Conservation (phyloP, 805 yeast species). For the Blastobotrys americana region DNA sequence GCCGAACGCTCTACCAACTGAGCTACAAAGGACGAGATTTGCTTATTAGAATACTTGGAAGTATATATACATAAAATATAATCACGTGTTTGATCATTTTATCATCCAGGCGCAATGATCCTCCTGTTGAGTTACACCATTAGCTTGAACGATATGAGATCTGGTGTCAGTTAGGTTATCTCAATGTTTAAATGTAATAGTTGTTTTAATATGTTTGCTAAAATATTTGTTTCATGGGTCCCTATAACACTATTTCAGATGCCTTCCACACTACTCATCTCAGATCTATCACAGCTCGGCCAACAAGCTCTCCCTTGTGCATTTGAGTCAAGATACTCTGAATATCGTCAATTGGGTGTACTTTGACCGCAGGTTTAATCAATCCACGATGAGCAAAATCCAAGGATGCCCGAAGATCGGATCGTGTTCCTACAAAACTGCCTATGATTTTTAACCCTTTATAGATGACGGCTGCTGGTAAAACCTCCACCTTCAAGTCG, state of each 20-base stretch:
- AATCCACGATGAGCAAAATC: slow-evolving; percentile 19
- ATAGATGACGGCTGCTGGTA: slow-evolving; percentile 14
- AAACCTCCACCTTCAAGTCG: slow-evolving; percentile 13
- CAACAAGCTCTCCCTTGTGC: slow-evolving; percentile 18
- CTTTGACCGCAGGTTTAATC: slow-evolving; percentile 17
- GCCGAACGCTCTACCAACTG: slow-evolving; percentile 64
- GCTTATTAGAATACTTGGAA: too few relatives aligned
- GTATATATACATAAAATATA: too few relatives aligned
- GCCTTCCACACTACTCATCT: not conserved
- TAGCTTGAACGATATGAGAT: too few relatives aligned
- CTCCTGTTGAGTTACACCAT: too few relatives aligned
- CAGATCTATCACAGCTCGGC: slow-evolving; percentile 23
- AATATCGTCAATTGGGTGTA: slow-evolving; percentile 11
- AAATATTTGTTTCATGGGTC: too few relatives aligned
- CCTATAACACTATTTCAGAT: too few relatives aligned
- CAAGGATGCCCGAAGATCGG: slow-evolving; percentile 23
- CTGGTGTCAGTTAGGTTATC: too few relatives aligned
- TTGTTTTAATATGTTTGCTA: too few relatives aligned
- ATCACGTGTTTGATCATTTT: too few relatives aligned
- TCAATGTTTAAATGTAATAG: too few relatives aligned
- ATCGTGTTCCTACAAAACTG: slow-evolving; percentile 22
- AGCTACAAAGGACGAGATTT: slow-evolving; percentile 39
- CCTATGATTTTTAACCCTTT: slow-evolving; percentile 18
- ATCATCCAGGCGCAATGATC: too few relatives aligned
- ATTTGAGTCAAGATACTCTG: slow-evolving; percentile 15